Base-by-base conservation (phyloP, 2,329 filamentous ascomycete species). In the Corinectria fuckeliana region DNA sequence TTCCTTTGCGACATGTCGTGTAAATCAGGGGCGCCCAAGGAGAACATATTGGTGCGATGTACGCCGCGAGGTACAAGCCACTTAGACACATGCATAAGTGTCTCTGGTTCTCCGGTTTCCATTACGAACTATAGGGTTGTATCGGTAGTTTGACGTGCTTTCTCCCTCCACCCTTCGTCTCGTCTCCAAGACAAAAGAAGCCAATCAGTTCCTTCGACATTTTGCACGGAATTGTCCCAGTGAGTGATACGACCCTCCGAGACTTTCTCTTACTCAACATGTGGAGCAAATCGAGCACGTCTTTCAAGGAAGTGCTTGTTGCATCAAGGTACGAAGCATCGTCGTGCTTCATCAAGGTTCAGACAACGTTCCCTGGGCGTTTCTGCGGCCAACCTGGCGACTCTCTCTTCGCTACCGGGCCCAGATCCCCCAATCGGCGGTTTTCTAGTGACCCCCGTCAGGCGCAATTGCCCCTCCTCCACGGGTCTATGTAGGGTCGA, bases 391-490 rank as follows among this genome's bases (percentile, higher is more conserved):
- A 47, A 36, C 55, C 32, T 49, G 39, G 53, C 38, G 28, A 32
- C 39, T 25, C 36, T 54, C 45, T 50, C 30, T 16, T 53, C 49
- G 7, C 48, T 52, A 38, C 59, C 47, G 21, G 58, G 53, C 32
- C 45, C 42, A 53, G 49, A 63, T 62, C 49, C 50, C 50, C 64
- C 63, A 69, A 68, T 67, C 58, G 63, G 67, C 50, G 52, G 51
- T 45, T 56, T 65, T 66, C 45, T 25, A 36, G 23, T 10, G 25
- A 53, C 30, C 38, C 48, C 41, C 38, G 59, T 28, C 21, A n/a
- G n/a, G n/a, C n/a, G n/a, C 23, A 34, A 21, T 32, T 21, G 5
- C 52, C 57, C 51, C 56, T 41, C 56, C 48, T 49, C 25, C 56
- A 50, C 50, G 30, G 8, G 30, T 30, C 25, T 16, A 30, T n/a